phyloP scores from a whole-genome alignment of 345 rosid species.

The Hirschfeldia incana region DNA sequence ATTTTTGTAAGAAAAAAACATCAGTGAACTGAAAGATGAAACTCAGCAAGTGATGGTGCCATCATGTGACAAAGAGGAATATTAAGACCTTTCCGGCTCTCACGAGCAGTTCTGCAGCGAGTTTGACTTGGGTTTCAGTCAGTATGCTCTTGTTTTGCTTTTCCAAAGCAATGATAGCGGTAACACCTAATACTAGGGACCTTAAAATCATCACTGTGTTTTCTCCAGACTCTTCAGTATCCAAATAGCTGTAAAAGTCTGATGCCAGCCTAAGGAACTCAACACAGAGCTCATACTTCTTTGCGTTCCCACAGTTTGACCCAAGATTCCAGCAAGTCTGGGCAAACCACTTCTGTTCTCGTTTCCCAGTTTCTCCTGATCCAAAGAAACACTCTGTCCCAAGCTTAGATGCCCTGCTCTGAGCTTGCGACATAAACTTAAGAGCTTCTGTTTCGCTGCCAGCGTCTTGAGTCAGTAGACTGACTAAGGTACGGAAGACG shows the following conservation, averaged over 20 bases:
- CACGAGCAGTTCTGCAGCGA: conserved; percentile 62
- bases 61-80: neutral
- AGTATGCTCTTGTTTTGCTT: conserved; percentile 54
- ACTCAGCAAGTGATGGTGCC: conserved; percentile 10
- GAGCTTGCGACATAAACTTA: conserved; percentile 56
- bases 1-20: neutral
- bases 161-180: conserved; percentile 78
- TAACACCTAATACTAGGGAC: conserved; percentile 65
- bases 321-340: conserved; percentile 85
- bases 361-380: conserved; percentile 68
- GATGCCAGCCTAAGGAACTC: conserved; percentile 68
- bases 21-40: conserved; percentile 11
- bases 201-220: conserved; percentile 55
- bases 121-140: conserved; percentile 60
- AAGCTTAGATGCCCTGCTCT: conserved; percentile 57
- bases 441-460: conserved; percentile 65
- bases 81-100: conserved; percentile 76
- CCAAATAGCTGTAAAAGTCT: conserved; percentile 50
- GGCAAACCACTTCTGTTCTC: conserved; percentile 89
- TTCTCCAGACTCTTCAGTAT: conserved; percentile 57
- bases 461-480: conserved; percentile 58
- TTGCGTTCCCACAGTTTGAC: conserved; percentile 68
- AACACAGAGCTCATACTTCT: conserved; percentile 63
- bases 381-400: conserved; percentile 77
- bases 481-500: conserved; percentile 79